These are phyloP conservation scores for Solanum medicagineum DNA, from an alignment of 257 asterid species.

Conservation along the genomic window DNA sequence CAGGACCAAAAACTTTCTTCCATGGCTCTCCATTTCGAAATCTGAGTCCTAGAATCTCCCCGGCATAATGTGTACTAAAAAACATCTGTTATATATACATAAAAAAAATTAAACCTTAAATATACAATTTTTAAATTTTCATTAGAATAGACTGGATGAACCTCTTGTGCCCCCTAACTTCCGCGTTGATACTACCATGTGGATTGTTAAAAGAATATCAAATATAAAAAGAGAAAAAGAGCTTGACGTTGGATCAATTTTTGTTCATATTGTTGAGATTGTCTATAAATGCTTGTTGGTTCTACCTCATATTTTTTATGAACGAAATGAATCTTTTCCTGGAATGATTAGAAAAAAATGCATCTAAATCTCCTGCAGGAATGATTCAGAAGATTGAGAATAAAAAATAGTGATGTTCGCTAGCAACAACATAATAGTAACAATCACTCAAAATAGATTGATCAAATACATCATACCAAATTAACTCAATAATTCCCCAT, in stretches of 20 bases:
- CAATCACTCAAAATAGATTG: too few relatives aligned
- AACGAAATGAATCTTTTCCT: too few relatives aligned
- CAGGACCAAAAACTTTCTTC: constrained; percentile 70
- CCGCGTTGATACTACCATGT: neutral
- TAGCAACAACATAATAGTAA: too few relatives aligned
- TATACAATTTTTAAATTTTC: neutral
- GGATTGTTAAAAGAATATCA: neutral
- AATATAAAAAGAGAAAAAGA: neutral
- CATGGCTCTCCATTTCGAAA: constrained; percentile 40
- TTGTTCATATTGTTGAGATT: too few relatives aligned
- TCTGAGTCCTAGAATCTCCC: constrained; percentile 28
- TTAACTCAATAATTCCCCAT: neutral
- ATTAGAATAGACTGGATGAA: neutral
- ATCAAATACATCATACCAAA: neutral
- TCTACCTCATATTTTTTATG: too few relatives aligned
- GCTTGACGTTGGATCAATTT: neutral
- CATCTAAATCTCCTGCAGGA: too few relatives aligned
- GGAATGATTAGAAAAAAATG: too few relatives aligned
- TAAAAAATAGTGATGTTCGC: too few relatives aligned
- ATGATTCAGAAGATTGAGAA: too few relatives aligned
- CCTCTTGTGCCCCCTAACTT: neutral
- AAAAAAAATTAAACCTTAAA: neutral
- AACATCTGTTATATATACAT: constrained; percentile 30
- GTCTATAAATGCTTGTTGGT: too few relatives aligned
- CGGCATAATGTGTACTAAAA: constrained; percentile 52